These are phyloP conservation scores for Lentinula boryana DNA, from an alignment of 768 basidiomycete species.

Conservation along the genomic window DNA sequence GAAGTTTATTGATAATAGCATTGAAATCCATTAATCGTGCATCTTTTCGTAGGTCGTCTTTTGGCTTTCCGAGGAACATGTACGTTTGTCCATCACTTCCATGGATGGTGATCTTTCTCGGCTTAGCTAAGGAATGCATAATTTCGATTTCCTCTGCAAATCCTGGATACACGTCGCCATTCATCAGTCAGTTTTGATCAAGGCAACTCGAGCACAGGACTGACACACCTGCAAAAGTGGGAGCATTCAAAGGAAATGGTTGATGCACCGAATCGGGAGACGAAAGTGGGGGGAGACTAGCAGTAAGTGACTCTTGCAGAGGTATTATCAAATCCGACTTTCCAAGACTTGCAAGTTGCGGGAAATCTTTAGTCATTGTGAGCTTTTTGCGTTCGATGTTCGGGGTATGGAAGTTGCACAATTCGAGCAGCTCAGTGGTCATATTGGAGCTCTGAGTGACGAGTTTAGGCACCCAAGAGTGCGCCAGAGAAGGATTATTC, in stretches of 20 bases:
- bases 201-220: not conserved
- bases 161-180: constrained; percentile 32
- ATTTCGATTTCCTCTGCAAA: constrained; percentile 82
- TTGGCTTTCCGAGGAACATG: constrained; percentile 93
- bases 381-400: constrained; percentile 29
- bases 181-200: not conserved
- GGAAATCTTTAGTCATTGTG: constrained; percentile 52
- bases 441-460: constrained; percentile 52
- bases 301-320: constrained; percentile 87
- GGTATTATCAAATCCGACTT: constrained; percentile 77
- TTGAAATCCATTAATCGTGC: constrained; percentile 98
- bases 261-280: constrained; percentile 55
- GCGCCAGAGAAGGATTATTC: constrained; percentile 39
- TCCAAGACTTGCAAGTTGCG: constrained; percentile 48
- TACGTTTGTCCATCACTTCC: constrained; percentile 82
- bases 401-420: constrained; percentile 46
- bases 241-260: constrained; percentile 74
- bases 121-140: constrained; percentile 88
- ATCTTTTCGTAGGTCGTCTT: constrained; percentile 96
- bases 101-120: constrained; percentile 81
- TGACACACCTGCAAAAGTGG: constrained; percentile 66
- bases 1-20: constrained; percentile 91
- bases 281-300: constrained; percentile 75
- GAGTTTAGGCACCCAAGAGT: constrained; percentile 38
- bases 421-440: constrained; percentile 60